Percentiles rank a stretch among this genome's conserved stretches.
Conservation (phyloP, 2,329 filamentous ascomycete species). For the Paracamarosporium sp. region DNA sequence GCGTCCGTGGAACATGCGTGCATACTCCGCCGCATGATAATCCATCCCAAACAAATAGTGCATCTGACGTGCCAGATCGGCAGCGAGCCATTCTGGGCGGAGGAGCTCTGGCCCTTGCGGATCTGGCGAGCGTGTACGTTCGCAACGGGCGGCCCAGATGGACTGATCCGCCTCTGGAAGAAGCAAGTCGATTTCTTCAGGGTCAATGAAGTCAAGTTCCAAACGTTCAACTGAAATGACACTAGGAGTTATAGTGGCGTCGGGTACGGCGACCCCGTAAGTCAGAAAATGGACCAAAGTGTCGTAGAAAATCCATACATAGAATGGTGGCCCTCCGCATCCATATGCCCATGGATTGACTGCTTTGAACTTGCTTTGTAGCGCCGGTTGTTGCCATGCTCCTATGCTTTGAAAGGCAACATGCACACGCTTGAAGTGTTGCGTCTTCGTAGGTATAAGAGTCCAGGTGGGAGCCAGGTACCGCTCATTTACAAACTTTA, state of each 20-base stretch:
- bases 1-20: not conserved
- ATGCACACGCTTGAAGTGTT: not conserved
- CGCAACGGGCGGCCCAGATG: not conserved
- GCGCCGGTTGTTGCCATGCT: not conserved
- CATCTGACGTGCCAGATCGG: not conserved
- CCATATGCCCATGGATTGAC: not conserved
- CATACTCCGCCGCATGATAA: not conserved
- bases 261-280: not conserved
- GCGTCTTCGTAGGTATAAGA: not conserved
- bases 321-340: constrained; percentile 1
- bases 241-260: not conserved
- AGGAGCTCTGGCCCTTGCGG: not conserved
- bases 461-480: constrained; percentile 8
- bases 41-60: not conserved
- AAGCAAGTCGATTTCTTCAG: not conserved
- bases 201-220: constrained; percentile 9
- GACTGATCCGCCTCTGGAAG: not conserved
- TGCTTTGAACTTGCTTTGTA: not conserved
- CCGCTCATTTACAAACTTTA: constrained; percentile 7
- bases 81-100: constrained; percentile 1
- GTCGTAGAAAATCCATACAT: constrained; percentile 7
- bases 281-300: not conserved
- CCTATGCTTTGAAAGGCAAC: constrained; percentile 5
- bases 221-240: not conserved
- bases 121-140: not conserved